Evolutionary conservation across 164 flowering plant genomes (phyloP).

Genomic region (Tinospora cordifolia): DNA sequence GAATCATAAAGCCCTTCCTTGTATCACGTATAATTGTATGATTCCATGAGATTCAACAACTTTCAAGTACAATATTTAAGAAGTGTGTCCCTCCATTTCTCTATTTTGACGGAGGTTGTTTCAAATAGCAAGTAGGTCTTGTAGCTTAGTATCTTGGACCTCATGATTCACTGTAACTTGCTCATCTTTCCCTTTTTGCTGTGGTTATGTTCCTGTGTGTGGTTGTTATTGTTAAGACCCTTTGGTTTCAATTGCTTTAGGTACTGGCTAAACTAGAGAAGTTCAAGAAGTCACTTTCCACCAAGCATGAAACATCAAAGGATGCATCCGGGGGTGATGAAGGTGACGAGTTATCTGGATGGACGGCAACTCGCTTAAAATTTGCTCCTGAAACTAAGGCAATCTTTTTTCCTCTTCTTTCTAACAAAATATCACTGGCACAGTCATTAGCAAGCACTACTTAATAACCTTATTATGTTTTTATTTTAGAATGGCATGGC

Average conservation of each 20-base stretch:
- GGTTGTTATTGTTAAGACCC: too few species aligned
- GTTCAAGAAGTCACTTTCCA: conserved; percentile 38
- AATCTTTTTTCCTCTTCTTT: conserved; percentile 14
- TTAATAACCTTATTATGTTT: background rate
- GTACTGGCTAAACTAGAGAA: conserved; percentile 70
- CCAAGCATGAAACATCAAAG: conserved; percentile 23
- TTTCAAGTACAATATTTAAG: too few species aligned
- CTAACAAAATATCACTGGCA: too few species aligned
- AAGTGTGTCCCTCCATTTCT: background rate
- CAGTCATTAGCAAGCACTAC: background rate
- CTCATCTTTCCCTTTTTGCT: background rate
- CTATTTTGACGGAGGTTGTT: background rate
- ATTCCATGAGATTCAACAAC: too few species aligned
- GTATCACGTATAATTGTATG: too few species aligned
- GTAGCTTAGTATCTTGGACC: background rate
- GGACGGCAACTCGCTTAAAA: conserved; percentile 38
- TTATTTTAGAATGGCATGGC: conserved; percentile 67
- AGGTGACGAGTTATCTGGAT: conserved; percentile 51
- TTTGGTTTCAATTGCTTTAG: conserved; percentile 23
- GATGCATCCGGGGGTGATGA: conserved; percentile 25
- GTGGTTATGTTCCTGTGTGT: background rate
- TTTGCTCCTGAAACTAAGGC: conserved; percentile 66
- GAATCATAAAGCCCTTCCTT: too few species aligned
- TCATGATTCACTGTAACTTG: background rate
- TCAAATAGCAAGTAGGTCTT: background rate